phyloP scores from a whole-genome alignment of 306 rosid genomes.

The Trichosanthes truncata region DNA sequence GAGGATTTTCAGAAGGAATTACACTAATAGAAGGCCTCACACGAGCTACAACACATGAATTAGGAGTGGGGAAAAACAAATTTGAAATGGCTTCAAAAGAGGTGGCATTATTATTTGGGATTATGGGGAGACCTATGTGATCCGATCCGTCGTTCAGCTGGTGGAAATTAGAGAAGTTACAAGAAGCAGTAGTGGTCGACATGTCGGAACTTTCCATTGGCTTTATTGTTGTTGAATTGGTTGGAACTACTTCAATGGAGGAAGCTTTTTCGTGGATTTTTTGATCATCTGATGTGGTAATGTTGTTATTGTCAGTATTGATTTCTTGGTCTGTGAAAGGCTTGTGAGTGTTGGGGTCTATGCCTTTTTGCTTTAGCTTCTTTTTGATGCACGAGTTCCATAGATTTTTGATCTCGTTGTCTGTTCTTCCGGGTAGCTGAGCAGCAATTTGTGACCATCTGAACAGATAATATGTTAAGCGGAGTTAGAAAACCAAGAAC shows the following conservation, averaged over 20 bases:
- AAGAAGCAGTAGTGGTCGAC: slow-evolving; percentile 19
- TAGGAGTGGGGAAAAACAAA: slow-evolving; percentile 33
- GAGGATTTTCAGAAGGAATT: slow-evolving; percentile 29
- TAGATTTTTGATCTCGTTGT: slow-evolving; percentile 81
- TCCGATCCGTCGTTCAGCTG: slow-evolving; percentile 26
- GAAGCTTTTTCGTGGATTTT: slow-evolving; percentile 36
- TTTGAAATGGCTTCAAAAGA: slow-evolving; percentile 24
- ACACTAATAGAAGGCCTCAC: slow-evolving; percentile 43
- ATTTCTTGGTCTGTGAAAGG: slow-evolving; percentile 19
- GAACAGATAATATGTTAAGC: background rate
- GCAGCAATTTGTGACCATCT: slow-evolving; percentile 99
- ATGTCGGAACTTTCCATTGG: slow-evolving; percentile 3
- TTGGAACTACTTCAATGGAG: background rate
- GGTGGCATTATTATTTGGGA: slow-evolving; percentile 16
- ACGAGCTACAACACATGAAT: slow-evolving; percentile 25
- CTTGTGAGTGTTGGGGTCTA: slow-evolving; percentile 91
- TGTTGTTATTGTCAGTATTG: slow-evolving; percentile 19
- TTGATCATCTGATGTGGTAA: background rate
- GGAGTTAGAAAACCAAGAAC: too few species aligned
- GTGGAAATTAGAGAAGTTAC: slow-evolving; percentile 29
- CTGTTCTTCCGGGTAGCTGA: slow-evolving; percentile 88
- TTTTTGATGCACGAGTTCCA: slow-evolving; percentile 93
- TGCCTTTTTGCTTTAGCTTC: slow-evolving; percentile 82
- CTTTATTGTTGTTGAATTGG: background rate
- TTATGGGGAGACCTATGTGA: slow-evolving; percentile 28